A percentile compares a stretch with the other conserved stretches of the same genome.
phyloP scores from a whole-genome alignment of 257 asterid genomes.

The Solanum rostratum region DNA sequence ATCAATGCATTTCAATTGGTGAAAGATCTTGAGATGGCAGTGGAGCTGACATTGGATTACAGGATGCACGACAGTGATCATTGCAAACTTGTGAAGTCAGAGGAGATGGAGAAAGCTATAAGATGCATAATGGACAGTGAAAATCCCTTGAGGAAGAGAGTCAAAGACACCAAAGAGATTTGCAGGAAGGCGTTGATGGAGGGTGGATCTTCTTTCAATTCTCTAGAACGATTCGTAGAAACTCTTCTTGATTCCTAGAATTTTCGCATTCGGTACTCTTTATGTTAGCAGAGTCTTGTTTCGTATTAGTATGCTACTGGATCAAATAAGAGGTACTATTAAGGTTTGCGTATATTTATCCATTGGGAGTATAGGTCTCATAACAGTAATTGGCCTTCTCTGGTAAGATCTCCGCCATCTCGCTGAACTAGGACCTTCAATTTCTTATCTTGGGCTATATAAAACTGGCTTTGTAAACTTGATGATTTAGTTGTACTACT shows the following conservation, averaged over 20 bases:
- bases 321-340: neutral
- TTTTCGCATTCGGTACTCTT: neutral
- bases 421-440: too few relatives aligned
- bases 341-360: neutral
- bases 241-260: neutral
- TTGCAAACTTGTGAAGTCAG: neutral
- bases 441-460: too few relatives aligned
- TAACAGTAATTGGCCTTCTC: too few relatives aligned
- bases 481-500: too few relatives aligned
- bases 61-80: neutral
- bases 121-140: neutral
- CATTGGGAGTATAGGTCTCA: neutral
- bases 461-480: too few relatives aligned
- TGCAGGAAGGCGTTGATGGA: neutral
- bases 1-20: neutral
- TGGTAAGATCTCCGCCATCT: too few relatives aligned
- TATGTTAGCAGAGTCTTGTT: neutral
- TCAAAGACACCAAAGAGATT: neutral
- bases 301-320: neutral
- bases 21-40: neutral
- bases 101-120: neutral
- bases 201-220: conserved; percentile 1
- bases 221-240: neutral
- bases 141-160: neutral
- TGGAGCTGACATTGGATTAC: neutral